Conservation (phyloP, 768 basidiomycete species). For the Macrolepiota fuliginosa region DNA sequence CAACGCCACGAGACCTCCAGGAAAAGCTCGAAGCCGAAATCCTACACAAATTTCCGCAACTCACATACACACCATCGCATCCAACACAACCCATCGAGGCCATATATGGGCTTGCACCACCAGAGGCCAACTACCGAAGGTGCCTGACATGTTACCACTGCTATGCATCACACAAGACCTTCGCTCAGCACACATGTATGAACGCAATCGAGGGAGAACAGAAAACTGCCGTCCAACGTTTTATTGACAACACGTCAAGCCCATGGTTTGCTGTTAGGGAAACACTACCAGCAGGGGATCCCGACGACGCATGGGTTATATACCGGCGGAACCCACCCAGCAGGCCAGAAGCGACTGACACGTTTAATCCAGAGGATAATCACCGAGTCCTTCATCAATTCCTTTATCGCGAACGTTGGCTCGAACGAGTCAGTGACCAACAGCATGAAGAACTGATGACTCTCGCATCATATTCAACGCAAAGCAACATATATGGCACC, state of each 20-base stretch:
- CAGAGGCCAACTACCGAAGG: not conserved
- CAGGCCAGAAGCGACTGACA: no score
- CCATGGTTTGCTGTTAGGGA: slow-evolving; percentile 3
- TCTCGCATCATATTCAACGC: not conserved
- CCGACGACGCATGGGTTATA: not conserved
- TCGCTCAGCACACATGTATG: not conserved
- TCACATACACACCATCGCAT: slow-evolving; percentile 1
- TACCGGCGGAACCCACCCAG: not conserved
- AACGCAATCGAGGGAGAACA: not conserved
- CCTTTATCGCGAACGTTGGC: slow-evolving; percentile 12
- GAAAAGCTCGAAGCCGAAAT: not conserved
- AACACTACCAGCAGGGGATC: no score
- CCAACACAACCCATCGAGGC: not conserved
- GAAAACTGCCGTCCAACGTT: slow-evolving; percentile 1
- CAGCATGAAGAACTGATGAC: not conserved
- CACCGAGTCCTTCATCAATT: slow-evolving; percentile 12
- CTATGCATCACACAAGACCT: not conserved
- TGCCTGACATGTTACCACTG: slow-evolving; percentile 10
- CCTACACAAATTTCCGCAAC: not conserved
- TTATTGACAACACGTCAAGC: not conserved
- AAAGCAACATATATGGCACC: not conserved
- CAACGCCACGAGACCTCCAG: not conserved
- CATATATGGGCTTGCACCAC: not conserved
- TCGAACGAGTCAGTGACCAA: not conserved
- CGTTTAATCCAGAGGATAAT: not conserved